phyloP scores from a whole-genome alignment of 2,329 filamentous ascomycete species.

The Xylariales sp. region DNA sequence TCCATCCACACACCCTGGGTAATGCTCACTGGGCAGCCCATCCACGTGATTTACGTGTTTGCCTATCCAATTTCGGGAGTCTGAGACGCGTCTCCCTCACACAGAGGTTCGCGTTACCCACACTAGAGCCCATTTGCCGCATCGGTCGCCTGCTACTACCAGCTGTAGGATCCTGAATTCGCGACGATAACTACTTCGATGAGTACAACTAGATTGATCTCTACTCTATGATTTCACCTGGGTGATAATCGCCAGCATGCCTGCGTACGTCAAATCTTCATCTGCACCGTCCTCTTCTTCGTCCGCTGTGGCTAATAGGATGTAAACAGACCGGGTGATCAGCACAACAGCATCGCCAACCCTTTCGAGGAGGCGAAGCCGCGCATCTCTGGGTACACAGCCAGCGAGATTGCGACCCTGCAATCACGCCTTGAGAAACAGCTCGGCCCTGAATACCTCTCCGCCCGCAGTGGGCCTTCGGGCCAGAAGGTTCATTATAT shows the following conservation, averaged over 20 bases:
- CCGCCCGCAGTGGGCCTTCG: constrained; percentile 74
- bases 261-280: constrained; percentile 8
- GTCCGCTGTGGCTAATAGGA: too few relatives aligned
- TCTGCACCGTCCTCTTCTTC: too few relatives aligned
- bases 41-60: constrained; percentile 1
- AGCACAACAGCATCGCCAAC: constrained; percentile 63
- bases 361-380: constrained; percentile 73
- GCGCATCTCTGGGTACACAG: constrained; percentile 76
- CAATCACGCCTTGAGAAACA: constrained; percentile 86
- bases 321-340: constrained; percentile 60
- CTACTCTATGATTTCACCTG: constrained; percentile 1
- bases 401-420: constrained; percentile 83
- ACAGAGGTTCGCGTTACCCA: not conserved
- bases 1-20: too few relatives aligned
- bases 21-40: too few relatives aligned
- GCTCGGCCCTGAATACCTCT: constrained; percentile 93
- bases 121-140: not conserved
- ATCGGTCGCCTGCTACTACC: too few relatives aligned
- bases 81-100: not conserved
- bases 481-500: constrained; percentile 90
- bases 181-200: too few relatives aligned
- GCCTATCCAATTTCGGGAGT: not conserved
- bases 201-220: too few relatives aligned
- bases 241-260: constrained; percentile 3
- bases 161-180: too few relatives aligned